These are phyloP conservation scores for Kazachstania africana DNA, from an alignment of 805 yeast species.

Conservation along the genomic window DNA sequence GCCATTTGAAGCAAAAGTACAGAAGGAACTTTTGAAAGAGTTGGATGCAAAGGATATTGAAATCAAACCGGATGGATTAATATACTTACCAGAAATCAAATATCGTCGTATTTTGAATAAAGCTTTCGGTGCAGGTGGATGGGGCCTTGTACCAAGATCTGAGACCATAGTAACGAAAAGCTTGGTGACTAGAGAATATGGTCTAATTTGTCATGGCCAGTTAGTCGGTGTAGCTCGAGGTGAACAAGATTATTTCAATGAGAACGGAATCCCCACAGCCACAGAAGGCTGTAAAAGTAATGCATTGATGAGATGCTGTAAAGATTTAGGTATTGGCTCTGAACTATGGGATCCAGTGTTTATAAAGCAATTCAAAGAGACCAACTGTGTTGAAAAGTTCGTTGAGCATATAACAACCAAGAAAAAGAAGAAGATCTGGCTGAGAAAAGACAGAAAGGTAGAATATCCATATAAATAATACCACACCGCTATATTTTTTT, in stretches of 20 bases:
- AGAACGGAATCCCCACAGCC: slow-evolving; percentile 84
- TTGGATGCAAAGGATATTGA: slow-evolving; percentile 70
- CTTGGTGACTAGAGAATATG: slow-evolving; percentile 82
- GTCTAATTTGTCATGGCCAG: slow-evolving; percentile 74
- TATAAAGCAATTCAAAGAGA: slow-evolving; percentile 54
- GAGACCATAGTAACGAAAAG: slow-evolving; percentile 67
- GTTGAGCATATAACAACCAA: slow-evolving; percentile 76
- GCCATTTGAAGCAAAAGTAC: slow-evolving; percentile 57
- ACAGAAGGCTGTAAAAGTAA: slow-evolving; percentile 95
- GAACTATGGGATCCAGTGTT: slow-evolving; percentile 96
- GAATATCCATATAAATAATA: slow-evolving; percentile 70
- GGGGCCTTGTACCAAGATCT: slow-evolving; percentile 94
- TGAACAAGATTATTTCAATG: slow-evolving; percentile 84
- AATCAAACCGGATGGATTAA: slow-evolving; percentile 88
- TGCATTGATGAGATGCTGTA: slow-evolving; percentile 95
- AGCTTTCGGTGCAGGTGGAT: slow-evolving; percentile 97
- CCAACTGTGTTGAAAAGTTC: slow-evolving; percentile 67
- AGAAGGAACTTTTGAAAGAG: slow-evolving; percentile 48
- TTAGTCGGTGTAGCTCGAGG: slow-evolving; percentile 89
- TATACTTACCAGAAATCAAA: slow-evolving; percentile 90
- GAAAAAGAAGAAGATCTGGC: slow-evolving; percentile 87
- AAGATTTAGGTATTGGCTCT: slow-evolving; percentile 91
- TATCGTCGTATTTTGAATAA: slow-evolving; percentile 78
- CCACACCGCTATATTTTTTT: neutral
- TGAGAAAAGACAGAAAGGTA: slow-evolving; percentile 67